phyloP scores from a whole-genome alignment of 176 grass and related monocot species.

The Puya raimondii region DNA sequence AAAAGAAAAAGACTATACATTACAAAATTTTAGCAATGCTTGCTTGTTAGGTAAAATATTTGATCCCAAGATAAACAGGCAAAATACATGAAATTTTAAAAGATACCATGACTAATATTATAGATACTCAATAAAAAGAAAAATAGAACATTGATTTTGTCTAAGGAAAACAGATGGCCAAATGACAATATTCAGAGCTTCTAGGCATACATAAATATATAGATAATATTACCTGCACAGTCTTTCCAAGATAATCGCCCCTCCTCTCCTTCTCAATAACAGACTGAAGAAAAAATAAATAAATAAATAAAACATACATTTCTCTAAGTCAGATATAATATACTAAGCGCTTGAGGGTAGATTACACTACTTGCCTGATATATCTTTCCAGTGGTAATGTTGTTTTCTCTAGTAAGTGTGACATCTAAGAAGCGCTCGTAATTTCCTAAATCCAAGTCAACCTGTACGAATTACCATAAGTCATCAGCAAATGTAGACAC shows the following conservation, averaged over 20 bases:
- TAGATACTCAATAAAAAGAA: too few relatives aligned
- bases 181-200: too few relatives aligned
- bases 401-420: conserved; percentile 77
- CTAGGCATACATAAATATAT: not conserved
- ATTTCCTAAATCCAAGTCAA: conserved; percentile 93
- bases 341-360: not conserved
- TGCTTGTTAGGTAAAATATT: too few relatives aligned
- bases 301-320: not conserved
- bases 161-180: too few relatives aligned
- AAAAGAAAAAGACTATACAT: too few relatives aligned
- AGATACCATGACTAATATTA: too few relatives aligned
- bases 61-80: too few relatives aligned
- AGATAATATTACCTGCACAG: conserved; percentile 60
- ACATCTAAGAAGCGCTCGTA: conserved; percentile 97
- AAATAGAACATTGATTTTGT: too few relatives aligned
- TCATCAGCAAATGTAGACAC: not conserved
- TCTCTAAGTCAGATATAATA: not conserved
- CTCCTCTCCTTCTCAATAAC: conserved; percentile 95
- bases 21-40: too few relatives aligned
- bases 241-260: conserved; percentile 92
- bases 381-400: conserved; percentile 97
- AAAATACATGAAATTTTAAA: too few relatives aligned
- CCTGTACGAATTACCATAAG: conserved; percentile 31
- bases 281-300: conserved; percentile 48
- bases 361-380: conserved; percentile 54